Percentiles rank a stretch among this genome's conserved stretches.
phyloP scores from a whole-genome alignment of 75 land plant genomes.

The Azolla pinnata region DNA sequence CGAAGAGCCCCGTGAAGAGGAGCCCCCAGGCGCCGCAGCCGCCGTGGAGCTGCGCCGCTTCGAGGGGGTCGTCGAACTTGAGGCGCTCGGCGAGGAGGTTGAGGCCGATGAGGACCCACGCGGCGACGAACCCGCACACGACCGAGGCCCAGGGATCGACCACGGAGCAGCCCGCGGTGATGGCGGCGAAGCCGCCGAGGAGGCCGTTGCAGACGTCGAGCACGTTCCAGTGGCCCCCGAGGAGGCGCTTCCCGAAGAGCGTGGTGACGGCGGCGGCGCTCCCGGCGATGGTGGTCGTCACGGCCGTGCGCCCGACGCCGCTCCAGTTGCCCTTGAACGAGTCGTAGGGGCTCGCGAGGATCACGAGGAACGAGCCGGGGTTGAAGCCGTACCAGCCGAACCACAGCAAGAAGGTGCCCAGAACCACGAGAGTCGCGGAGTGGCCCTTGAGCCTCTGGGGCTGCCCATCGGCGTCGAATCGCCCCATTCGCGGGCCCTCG shows the following conservation, averaged over 20 bases:
- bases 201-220: constrained; percentile 83
- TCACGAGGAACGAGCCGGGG: constrained; percentile 64
- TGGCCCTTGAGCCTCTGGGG: constrained; percentile 13
- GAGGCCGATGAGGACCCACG: constrained; percentile 62
- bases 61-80: constrained; percentile 69
- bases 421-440: constrained; percentile 26
- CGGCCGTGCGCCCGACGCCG: constrained; percentile 71
- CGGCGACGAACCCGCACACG: constrained; percentile 60
- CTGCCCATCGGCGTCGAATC: constrained; percentile 19
- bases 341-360: constrained; percentile 28
- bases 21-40: constrained; percentile 91
- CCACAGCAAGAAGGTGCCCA: constrained; percentile 33
- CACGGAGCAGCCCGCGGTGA: constrained; percentile 66
- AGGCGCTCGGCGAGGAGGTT: constrained; percentile 39
- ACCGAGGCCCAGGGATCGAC: constrained; percentile 80
- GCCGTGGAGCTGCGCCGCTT: constrained; percentile 85
- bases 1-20: constrained; percentile 65
- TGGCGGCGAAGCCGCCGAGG: constrained; percentile 75
- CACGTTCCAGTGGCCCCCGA: constrained; percentile 72
- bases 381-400: constrained; percentile 57
- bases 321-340: constrained; percentile 61
- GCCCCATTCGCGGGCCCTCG: constrained; percentile 28
- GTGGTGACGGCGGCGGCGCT: constrained; percentile 55
- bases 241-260: constrained; percentile 38
- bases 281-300: constrained; percentile 73